phyloP scores from a whole-genome alignment of 768 basidiomycete genomes.

The Pilatotrama ljubarskyi region DNA sequence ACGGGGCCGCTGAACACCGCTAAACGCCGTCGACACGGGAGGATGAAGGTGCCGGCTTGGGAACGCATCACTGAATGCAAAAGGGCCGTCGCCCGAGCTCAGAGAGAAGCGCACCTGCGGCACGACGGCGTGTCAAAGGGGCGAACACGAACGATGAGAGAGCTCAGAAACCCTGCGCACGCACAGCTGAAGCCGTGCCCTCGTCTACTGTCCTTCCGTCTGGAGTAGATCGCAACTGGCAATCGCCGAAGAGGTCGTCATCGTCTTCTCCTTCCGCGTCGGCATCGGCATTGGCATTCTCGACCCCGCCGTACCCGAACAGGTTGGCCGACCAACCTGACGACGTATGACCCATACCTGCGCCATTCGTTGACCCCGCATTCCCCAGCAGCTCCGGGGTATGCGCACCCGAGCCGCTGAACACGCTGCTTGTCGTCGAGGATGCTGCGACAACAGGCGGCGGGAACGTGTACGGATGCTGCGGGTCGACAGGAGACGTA shows the following conservation, averaged over 20 bases:
- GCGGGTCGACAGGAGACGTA: neutral
- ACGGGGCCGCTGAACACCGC: no score
- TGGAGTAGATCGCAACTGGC: neutral
- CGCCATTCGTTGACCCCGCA: neutral
- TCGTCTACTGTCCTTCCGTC: neutral
- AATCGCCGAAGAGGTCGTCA: neutral
- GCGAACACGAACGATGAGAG: neutral
- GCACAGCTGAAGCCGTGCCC: conserved; percentile 1
- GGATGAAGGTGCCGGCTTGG: neutral
- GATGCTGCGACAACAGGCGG: neutral
- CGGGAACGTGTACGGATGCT: neutral
- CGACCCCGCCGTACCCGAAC: conserved; percentile 12
- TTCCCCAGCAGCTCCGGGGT: conserved; percentile 3
- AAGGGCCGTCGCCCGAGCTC: neutral
- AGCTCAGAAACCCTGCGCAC: conserved; percentile 3
- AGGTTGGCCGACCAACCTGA: conserved; percentile 8
- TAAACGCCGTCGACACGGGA: no score
- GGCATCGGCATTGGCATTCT: neutral
- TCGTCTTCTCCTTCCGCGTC: neutral
- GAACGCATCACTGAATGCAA: neutral
- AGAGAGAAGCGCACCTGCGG: neutral
- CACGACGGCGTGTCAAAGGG: neutral
- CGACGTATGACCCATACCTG: neutral
- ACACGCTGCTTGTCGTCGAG: neutral
- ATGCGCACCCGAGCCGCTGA: neutral